These are phyloP conservation scores for Boeremia exigua DNA, from an alignment of 2,329 filamentous ascomycete genomes.

Conservation along the genomic window DNA sequence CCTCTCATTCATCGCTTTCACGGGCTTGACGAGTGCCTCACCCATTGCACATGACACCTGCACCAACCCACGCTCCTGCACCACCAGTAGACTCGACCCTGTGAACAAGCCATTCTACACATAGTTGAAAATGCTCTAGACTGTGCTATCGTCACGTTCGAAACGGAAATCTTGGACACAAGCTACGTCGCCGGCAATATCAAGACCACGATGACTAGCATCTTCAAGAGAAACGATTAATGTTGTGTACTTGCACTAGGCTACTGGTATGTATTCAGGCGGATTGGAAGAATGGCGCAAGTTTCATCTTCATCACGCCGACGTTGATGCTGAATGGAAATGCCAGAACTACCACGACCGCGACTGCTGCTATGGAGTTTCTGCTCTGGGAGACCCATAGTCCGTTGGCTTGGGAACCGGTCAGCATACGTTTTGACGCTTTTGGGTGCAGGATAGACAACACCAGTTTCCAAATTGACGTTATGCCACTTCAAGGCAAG, in stretches of 20 bases:
- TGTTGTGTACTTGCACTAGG: not conserved
- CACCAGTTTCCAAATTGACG: not conserved
- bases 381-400: not conserved
- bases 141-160: not conserved
- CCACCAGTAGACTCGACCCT: not conserved
- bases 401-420: not conserved
- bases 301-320: not conserved
- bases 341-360: conserved; percentile 2
- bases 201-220: conserved; percentile 1
- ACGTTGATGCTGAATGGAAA: not conserved
- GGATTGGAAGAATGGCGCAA: not conserved
- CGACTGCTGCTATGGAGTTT: conserved; percentile 1
- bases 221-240: conserved; percentile 3
- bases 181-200: not conserved
- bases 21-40: not conserved
- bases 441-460: not conserved
- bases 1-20: not conserved
- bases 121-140: not conserved
- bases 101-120: not conserved
- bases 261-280: not conserved
- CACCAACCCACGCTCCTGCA: not conserved
- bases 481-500: not conserved
- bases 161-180: not conserved
- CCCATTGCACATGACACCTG: not conserved
- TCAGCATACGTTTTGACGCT: too few relatives aligned